Base-by-base conservation (phyloP, 1,284 basidiomycete species). In the Trametes sp. region DNA sequence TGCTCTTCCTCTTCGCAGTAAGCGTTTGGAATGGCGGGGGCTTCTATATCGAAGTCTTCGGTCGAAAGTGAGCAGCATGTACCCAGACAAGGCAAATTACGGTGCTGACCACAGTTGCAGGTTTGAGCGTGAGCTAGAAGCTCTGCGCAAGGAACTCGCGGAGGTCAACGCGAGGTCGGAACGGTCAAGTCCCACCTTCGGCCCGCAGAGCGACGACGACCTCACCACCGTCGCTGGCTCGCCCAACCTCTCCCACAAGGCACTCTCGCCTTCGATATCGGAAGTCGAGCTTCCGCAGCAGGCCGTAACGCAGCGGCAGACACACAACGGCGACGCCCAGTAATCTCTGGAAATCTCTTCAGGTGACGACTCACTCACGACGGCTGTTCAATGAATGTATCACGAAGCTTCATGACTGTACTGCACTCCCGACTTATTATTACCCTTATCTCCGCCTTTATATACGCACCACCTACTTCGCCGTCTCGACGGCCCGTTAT, bases 1-100 rank as follows among this genome's bases (percentile, higher is more conserved):
- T 98, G 24, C 79, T 95, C 44, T 67, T 86, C 62, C 90, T 96
- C 50, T 93, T 97, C 71, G 80, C 84, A 33, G 92, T 94, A 46
- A 90, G 89, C 64, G 91, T 91, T 1, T 94, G 93, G 93, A 94
- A 94, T 70, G 93, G 87, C 55, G 93, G 84, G 64, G 92, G 87
- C 10, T 94, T 87, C 81, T 97, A 97, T 75, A 95, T 98, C 64
- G 96, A 98, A 75, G 95, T 97, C 33, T 97, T 96, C 74, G 95
- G 95, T 38, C 87, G 95, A 77, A 96, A 96, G 94, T 95, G 67
- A 68, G 92, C 85, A 36, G 51, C 45, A 35, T 54, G 41, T 63
- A 46, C 11, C 8, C 24, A 19, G n/a, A 1, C n/a, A 14, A 8
- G 41, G 33, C 45, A 24, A 31, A 60, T 66, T 29, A 7, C 7